Evolutionary conservation across 2,329 filamentous ascomycete species (phyloP).

Genomic region (Talaromyces sp.): DNA sequence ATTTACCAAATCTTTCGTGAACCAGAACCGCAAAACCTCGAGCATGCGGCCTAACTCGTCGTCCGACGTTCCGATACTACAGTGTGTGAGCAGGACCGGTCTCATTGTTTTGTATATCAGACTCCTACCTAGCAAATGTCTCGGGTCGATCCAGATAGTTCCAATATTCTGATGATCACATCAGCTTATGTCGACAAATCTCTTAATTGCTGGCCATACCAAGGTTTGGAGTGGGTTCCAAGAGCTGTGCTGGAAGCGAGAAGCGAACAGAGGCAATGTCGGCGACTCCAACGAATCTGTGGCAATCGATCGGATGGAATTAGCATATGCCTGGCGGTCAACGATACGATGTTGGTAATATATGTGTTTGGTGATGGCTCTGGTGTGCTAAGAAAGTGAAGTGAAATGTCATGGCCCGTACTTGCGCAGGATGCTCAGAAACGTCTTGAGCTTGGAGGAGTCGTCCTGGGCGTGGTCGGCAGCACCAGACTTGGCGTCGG

Average conservation of each 20-base stretch:
- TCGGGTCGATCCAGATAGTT: conserved; percentile 95
- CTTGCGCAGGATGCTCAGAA: conserved; percentile 82
- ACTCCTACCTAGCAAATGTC: conserved; percentile 63
- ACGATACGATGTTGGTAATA: neutral
- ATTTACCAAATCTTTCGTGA: conserved; percentile 81
- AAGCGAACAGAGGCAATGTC: conserved; percentile 96
- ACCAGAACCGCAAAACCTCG: conserved; percentile 93
- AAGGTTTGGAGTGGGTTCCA: conserved; percentile 93
- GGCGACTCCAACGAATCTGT: conserved; percentile 87
- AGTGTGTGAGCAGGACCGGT: conserved; percentile 25
- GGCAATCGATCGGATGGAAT: conserved; percentile 9
- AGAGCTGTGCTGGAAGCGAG: conserved; percentile 87
- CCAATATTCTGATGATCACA: conserved; percentile 71
- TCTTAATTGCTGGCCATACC: conserved; percentile 38
- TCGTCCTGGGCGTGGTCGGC: conserved; percentile 64
- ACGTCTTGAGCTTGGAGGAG: conserved; percentile 80
- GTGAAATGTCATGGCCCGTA: conserved; percentile 40
- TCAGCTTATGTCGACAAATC: neutral
- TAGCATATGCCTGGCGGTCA: conserved; percentile 3
- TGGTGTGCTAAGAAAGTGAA: neutral
- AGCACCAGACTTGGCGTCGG: conserved; percentile 10
- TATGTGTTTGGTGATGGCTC: neutral
- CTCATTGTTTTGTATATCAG: conserved; percentile 12
- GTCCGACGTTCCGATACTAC: conserved; percentile 76
- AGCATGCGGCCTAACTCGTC: conserved; percentile 91